Evolutionary conservation across 1,284 basidiomycete species (phyloP), one percentile per base, ranked within the genome.

Genomic region (Lentinus polychrous): DNA sequence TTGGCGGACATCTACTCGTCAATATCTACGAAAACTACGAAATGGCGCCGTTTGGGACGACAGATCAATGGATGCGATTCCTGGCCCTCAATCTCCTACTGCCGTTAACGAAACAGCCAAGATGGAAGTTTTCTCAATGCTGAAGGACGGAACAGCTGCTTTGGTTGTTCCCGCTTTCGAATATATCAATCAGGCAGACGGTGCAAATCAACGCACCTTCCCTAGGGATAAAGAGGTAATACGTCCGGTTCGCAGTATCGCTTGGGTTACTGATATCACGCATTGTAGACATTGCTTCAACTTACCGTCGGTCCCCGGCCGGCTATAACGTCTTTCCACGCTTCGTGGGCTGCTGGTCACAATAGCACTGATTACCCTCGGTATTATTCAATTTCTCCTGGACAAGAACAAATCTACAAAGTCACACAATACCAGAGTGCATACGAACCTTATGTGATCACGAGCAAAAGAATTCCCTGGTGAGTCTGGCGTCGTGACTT

Each of bases 401-500:
- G 71, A 40, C 70, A 79, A 0, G 84, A 85, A 22, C 78, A 83
- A 52, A 71, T 89, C 0, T 93, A 92, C 67, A 76, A 76, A 53
- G 83, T 89, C 11, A 77, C 75, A 8, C 68, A 71, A 42, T 92
- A 91, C 63, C 86, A 90, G 55, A 73, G 86, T 41, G 79, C 83
- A 11, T 92, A 92, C 58, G 89, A 93, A 58, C 89, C 89, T 7
- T 93, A 92, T 57, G 75, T 91, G 31, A 79, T 93, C 48, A 83
- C 86, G 60, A 84, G 76, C 64, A 85, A 81, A 54, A 79, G 86
- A 43, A 84, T 82, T 1, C 76, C 82, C 35, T 86, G 86, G 86
- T 83, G 55, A 35, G 70, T 61, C 18, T 49, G 23, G 43, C 39
- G 43, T 49, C 23, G 8, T 43, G 46, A 45, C 12, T 49, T 45